These are phyloP conservation scores for Dryas integrifolia DNA, from an alignment of 331 rosid species.

Conservation along the genomic window DNA sequence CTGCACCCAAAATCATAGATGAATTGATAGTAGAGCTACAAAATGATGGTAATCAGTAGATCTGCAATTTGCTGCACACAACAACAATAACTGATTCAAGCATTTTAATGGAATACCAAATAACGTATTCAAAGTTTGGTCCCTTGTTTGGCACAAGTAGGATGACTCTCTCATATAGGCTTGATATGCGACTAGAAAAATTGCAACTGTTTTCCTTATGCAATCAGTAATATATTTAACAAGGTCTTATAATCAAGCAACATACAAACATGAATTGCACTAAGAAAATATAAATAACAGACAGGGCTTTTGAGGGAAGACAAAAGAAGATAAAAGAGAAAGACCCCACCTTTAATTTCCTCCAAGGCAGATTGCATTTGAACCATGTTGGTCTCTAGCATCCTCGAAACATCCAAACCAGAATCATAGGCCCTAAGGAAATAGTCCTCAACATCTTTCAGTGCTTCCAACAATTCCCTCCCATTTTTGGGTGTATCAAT, in stretches of 20 bases:
- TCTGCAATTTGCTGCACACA: constrained; percentile 10
- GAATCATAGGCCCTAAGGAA: constrained; percentile 31
- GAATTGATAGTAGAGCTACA: background rate
- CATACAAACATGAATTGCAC: background rate
- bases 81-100: background rate
- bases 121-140: background rate
- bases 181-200: background rate
- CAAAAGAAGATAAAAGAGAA: background rate
- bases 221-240: background rate
- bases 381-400: constrained; percentile 39
- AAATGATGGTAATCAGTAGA: background rate
- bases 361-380: constrained; percentile 27
- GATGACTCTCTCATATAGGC: background rate
- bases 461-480: constrained; percentile 37
- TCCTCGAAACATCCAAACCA: constrained; percentile 37
- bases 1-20: constrained; percentile 26
- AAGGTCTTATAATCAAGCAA: background rate
- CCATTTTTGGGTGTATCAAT: constrained; percentile 24
- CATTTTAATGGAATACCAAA: background rate
- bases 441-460: constrained; percentile 34
- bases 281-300: background rate
- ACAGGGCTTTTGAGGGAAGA: background rate
- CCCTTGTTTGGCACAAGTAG: background rate
- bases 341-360: constrained; percentile 30
- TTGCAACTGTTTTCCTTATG: background rate